A percentile compares a stretch with the other conserved stretches of the same genome.
phyloP scores from a whole-genome alignment of 2,329 filamentous ascomycete genomes.

The Colletotrichum tamarilloi region DNA sequence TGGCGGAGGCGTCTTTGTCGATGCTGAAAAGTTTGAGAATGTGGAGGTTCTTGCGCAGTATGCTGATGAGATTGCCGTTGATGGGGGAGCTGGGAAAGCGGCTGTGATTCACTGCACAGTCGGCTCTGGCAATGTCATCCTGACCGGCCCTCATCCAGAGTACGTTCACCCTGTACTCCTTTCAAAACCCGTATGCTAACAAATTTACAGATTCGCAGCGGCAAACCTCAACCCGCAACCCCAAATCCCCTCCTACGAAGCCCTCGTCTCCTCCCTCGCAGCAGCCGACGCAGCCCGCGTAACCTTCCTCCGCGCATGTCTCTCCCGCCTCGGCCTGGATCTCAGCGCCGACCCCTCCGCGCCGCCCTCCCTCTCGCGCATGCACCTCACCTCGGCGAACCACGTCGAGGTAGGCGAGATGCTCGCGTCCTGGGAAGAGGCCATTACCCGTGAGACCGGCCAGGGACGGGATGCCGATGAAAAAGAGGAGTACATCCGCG shows the following conservation, averaged over 20 bases:
- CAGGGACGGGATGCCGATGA: conserved; percentile 43
- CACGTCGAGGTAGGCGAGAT: conserved; percentile 74
- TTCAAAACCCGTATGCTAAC: background rate
- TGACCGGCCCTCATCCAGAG: conserved; percentile 95
- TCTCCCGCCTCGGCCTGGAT: conserved; percentile 84
- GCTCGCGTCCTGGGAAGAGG: conserved; percentile 73
- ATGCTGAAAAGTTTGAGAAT: conserved; percentile 73
- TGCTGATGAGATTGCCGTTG: conserved; percentile 77
- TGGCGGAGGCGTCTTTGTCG: conserved; percentile 92
- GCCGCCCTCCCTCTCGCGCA: conserved; percentile 81
- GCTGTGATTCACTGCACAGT: conserved; percentile 87
- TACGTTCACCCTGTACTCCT: conserved; percentile 49
- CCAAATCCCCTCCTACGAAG: conserved; percentile 73
- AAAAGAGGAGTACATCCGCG: conserved; percentile 76
- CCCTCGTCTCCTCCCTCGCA: conserved; percentile 74
- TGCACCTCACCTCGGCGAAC: conserved; percentile 82
- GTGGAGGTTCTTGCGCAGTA: conserved; percentile 89
- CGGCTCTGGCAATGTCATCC: conserved; percentile 80
- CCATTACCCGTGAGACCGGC: conserved; percentile 69
- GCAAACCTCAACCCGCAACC: conserved; percentile 78
- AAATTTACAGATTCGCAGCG: conserved; percentile 77
- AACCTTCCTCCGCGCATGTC: conserved; percentile 81
- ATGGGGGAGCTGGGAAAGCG: conserved; percentile 77
- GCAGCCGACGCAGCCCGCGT: conserved; percentile 77
- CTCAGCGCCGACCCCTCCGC: conserved; percentile 76